Evolutionary conservation across 192 early-diverging fungal genomes (phyloP).

Genomic region (Coemansia javaensis): DNA sequence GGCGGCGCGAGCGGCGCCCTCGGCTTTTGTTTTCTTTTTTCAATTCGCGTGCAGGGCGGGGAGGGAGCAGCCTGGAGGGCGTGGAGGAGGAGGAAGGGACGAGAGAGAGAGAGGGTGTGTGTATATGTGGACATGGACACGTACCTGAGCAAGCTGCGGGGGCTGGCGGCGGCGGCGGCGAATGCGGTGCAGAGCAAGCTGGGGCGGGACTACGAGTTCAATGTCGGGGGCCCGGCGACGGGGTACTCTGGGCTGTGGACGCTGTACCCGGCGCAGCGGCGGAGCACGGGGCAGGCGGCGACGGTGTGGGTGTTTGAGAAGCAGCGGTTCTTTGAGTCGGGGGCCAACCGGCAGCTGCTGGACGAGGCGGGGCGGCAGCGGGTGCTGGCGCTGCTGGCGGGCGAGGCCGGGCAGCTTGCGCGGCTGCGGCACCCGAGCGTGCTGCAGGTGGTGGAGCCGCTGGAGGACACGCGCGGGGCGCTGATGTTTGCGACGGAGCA

Average conservation of each 20-base stretch:
- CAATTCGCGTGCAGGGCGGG: too few species aligned
- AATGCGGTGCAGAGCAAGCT: slow-evolving; percentile 41
- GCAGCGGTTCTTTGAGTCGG: slow-evolving; percentile 53
- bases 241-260: slow-evolving; percentile 64
- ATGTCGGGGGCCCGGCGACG: neutral
- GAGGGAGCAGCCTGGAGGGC: too few species aligned
- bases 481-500: slow-evolving; percentile 78
- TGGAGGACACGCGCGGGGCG: slow-evolving; percentile 60
- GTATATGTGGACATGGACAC: slow-evolving; percentile 36
- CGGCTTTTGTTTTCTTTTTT: too few species aligned
- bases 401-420: slow-evolving; percentile 63
- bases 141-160: slow-evolving; percentile 45
- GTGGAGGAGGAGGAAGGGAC: too few species aligned
- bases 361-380: slow-evolving; percentile 46
- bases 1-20: too few species aligned
- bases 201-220: slow-evolving; percentile 33
- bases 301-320: slow-evolving; percentile 77
- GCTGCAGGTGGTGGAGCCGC: slow-evolving; percentile 69
- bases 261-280: slow-evolving; percentile 57
- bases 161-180: slow-evolving; percentile 40
- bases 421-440: slow-evolving; percentile 75
- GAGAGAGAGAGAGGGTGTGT: too few species aligned
- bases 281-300: slow-evolving; percentile 54
- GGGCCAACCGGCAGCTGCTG: slow-evolving; percentile 51
- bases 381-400: slow-evolving; percentile 56